phyloP scores from a whole-genome alignment of 495 filamentous ascomycete species.

The Emericellopsis terricola region DNA sequence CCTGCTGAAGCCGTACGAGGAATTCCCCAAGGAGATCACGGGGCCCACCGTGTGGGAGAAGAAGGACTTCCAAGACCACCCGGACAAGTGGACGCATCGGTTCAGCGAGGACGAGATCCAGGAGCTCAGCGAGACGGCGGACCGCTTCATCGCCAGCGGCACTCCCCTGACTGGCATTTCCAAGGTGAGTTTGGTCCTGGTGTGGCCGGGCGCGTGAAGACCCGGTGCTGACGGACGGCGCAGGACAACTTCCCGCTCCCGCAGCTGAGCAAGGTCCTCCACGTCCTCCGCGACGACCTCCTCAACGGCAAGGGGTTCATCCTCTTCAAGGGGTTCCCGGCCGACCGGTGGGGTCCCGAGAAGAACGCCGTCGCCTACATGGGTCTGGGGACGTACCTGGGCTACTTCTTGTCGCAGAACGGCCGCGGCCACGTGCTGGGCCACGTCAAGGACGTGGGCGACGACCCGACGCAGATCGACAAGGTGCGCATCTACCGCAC shows the following conservation, averaged over 20 bases:
- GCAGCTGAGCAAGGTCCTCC: slow-evolving; percentile 35
- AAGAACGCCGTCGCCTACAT: slow-evolving; percentile 81
- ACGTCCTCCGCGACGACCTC: slow-evolving; percentile 44
- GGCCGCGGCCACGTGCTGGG: slow-evolving; percentile 74
- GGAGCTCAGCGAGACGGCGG: slow-evolving; percentile 49
- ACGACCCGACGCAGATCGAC: slow-evolving; percentile 64
- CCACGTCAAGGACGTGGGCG: slow-evolving; percentile 80
- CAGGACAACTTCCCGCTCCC: slow-evolving; percentile 48
- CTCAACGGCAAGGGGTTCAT: slow-evolving; percentile 79
- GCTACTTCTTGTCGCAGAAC: slow-evolving; percentile 78
- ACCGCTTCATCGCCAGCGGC: slow-evolving; percentile 43
- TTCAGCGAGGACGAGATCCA: slow-evolving; percentile 47
- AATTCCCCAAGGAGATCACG: slow-evolving; percentile 55
- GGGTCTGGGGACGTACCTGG: slow-evolving; percentile 73
- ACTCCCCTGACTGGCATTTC: slow-evolving; percentile 57
- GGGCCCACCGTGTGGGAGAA: slow-evolving; percentile 67
- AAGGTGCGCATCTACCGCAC: slow-evolving; percentile 79
- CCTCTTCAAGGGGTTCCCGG: slow-evolving; percentile 73
- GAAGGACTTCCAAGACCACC: slow-evolving; percentile 51
- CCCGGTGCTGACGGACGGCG: background rate
- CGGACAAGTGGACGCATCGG: slow-evolving; percentile 59
- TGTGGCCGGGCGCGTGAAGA: background rate
- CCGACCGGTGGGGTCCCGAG: slow-evolving; percentile 52
- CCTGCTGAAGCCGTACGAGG: slow-evolving; percentile 43
- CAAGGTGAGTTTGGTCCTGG: slow-evolving; percentile 21